Conservation (phyloP, 257 asterid species). For the Penstemon newberryi region DNA sequence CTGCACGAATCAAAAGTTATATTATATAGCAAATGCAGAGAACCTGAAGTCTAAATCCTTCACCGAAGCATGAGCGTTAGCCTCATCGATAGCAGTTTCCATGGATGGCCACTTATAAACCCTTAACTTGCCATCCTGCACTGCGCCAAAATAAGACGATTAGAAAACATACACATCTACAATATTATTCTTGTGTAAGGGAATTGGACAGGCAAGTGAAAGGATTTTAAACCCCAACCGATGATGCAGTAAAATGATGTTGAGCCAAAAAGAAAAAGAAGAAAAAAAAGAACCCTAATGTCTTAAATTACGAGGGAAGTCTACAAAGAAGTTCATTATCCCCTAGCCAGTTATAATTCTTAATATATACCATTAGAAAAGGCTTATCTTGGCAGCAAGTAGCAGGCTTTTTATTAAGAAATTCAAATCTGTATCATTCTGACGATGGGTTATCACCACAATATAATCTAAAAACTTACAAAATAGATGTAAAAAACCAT, state of each 20-base stretch:
- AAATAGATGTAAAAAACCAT: background rate
- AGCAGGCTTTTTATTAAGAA: background rate
- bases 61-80: slow-evolving; percentile 67
- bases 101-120: slow-evolving; percentile 89
- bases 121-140: slow-evolving; percentile 93
- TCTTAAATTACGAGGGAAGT: background rate
- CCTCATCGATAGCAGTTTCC: slow-evolving; percentile 65
- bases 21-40: slow-evolving; percentile 6
- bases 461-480: background rate
- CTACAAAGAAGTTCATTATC: slow-evolving; percentile 6
- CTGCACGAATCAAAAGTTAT: slow-evolving; percentile 16
- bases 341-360: slow-evolving; percentile 4
- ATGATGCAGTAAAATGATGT: background rate
- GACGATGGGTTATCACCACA: background rate
- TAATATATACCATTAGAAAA: slow-evolving; percentile 3
- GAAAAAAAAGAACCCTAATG: background rate
- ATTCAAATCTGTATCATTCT: slow-evolving; percentile 4
- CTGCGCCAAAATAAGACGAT: slow-evolving; percentile 45
- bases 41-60: slow-evolving; percentile 95
- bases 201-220: slow-evolving; percentile 4
- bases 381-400: slow-evolving; percentile 11
- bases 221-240: background rate
- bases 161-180: slow-evolving; percentile 23
- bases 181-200: slow-evolving; percentile 16
- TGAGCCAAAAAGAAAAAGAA: background rate